Evolutionary conservation across 345 rosid genomes (phyloP), one percentile per base, ranked within the genome.

Genomic region (Eucalyptus curtisii): DNA sequence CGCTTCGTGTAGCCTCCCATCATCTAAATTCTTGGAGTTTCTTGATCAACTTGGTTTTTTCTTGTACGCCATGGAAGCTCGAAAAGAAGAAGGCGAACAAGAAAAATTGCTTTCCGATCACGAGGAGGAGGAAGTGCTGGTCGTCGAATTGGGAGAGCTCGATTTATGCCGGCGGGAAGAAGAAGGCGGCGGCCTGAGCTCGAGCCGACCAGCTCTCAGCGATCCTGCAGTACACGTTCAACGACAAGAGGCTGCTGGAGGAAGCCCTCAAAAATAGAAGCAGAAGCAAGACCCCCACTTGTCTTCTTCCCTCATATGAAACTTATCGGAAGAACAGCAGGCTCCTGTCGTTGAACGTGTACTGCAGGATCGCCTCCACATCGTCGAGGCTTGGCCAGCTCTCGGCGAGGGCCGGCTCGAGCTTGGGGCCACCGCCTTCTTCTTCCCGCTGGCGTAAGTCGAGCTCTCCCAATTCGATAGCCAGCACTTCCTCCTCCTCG

Each of bases 161-260:
- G 66, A 27, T 31, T 11, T 59, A 1, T 1, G 4, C 66, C 4
- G 31, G 7, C 42, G 42, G 6, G 42, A 42, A 42, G 2, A 3
- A 27, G 66, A 59, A 59, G 66, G 31, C 4, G 15, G 5, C 25
- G 42, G 42, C 14, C 66, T 7, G 15, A 59, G 4, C 86, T 50
- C 50, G 31, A 44, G 17, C 25, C 87, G n/a, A n/a, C n/a, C n/a
- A n/a, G n/a, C n/a, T n/a, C n/a, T n/a, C n/a, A n/a, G n/a, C 87
- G 88, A 93, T 93, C 52, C 44, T 95, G 24, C 90, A 91, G 0
- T 94, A 96, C 90, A 11, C 89, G 47, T 96, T 96, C 79, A 87
- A 88, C 14, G 47, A 93, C 90, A 93, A 90, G 91, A 42, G 13
- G 6, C 84, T 95, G 79, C 84, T 96, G 55, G 92, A 90, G 57